phyloP scores from a whole-genome alignment of 768 basidiomycete species.

The Coprinopsis sp. region DNA sequence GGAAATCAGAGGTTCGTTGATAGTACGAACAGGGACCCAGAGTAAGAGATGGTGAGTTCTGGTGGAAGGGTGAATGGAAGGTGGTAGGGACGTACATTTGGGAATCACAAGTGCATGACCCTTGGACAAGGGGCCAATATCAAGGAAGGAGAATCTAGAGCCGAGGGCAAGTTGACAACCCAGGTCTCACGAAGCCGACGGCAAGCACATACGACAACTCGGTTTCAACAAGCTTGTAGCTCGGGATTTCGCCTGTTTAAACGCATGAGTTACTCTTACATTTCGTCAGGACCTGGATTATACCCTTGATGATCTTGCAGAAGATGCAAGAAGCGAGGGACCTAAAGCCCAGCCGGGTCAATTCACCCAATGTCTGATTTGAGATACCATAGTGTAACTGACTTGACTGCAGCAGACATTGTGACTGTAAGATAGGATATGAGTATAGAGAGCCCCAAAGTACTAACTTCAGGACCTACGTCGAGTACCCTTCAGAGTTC shows the following conservation, averaged over 20 bases:
- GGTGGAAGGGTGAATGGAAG: background rate
- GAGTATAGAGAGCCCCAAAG: no score
- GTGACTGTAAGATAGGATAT: background rate
- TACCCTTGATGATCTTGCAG: conserved; percentile 93
- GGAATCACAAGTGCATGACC: conserved; percentile 93
- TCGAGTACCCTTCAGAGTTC: no score
- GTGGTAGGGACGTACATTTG: conserved; percentile 56
- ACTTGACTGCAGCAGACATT: conserved; percentile 3
- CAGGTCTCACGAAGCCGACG: no score
- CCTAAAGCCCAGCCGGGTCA: conserved; percentile 26
- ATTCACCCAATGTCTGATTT: background rate
- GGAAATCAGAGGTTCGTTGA: no score
- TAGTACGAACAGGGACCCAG: no score
- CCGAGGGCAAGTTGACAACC: no score
- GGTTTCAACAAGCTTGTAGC: conserved; percentile 80
- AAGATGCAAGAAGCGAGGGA: conserved; percentile 72
- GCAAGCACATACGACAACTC: conserved; percentile 64
- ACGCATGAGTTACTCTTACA: background rate
- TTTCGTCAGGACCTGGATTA: background rate
- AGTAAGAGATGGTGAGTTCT: background rate
- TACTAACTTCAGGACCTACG: no score
- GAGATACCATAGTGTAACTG: background rate
- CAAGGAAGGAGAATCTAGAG: conserved; percentile 79
- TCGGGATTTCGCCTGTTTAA: conserved; percentile 77
- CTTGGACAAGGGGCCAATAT: conserved; percentile 84